A percentile compares a stretch with the other conserved stretches of the same genome.
These are phyloP conservation scores for Curvularia hawaiiensis DNA, from an alignment of 2,329 filamentous ascomycete species.

Conservation along the genomic window DNA sequence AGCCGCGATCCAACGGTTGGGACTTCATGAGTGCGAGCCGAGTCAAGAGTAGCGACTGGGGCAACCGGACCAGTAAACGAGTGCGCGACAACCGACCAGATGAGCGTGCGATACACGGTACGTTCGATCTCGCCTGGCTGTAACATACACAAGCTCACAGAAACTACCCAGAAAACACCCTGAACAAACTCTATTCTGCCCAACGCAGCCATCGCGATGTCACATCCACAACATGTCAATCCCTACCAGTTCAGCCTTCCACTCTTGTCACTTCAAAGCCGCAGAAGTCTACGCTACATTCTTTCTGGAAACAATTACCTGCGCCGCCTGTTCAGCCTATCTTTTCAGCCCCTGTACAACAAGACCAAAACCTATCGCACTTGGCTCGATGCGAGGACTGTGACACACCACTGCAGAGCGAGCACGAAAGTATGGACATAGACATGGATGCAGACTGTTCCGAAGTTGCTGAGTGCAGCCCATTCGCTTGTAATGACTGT, in stretches of 20 bases:
- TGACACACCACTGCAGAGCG: conserved; percentile 42
- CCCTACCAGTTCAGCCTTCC: conserved; percentile 20
- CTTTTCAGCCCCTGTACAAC: conserved; percentile 23
- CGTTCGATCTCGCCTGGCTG: neutral
- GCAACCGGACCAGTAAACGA: conserved; percentile 64
- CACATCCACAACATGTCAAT: conserved; percentile 35
- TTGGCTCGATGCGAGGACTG: conserved; percentile 52
- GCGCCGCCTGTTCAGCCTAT: conserved; percentile 36
- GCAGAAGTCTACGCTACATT: conserved; percentile 54
- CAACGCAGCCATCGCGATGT: conserved; percentile 44
- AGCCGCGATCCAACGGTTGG: conserved; percentile 25
- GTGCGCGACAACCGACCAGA: conserved; percentile 63
- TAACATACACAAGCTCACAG: neutral
- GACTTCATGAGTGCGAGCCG: conserved; percentile 35
- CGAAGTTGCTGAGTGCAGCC: conserved; percentile 26
- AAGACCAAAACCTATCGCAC: conserved; percentile 9
- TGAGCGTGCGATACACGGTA: conserved; percentile 61
- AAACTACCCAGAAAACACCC: conserved; percentile 48
- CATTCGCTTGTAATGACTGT: conserved; percentile 48
- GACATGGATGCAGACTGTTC: conserved; percentile 46
- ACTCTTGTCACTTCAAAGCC: conserved; percentile 19
- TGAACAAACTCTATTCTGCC: conserved; percentile 53
- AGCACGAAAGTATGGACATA: conserved; percentile 45
- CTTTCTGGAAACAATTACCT: conserved; percentile 52
- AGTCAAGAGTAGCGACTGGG: conserved; percentile 50